phyloP scores from a whole-genome alignment of 2,329 filamentous ascomycete genomes.

The Fusarium sp. region DNA sequence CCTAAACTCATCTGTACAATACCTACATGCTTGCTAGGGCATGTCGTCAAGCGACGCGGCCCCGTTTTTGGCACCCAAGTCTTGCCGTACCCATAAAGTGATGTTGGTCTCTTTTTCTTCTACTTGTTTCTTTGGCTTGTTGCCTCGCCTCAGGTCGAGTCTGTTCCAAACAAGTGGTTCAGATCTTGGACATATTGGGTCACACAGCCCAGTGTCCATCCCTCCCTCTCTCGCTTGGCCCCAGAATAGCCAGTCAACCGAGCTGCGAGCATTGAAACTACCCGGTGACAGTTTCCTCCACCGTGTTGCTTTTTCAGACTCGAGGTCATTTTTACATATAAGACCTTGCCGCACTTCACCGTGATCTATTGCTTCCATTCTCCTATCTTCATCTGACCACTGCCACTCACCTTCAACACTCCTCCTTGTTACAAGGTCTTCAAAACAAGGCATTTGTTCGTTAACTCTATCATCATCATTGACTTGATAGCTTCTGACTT shows the following conservation, averaged over 20 bases:
- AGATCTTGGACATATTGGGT: conserved; percentile 55
- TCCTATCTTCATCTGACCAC: conserved; percentile 25
- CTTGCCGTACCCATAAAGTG: conserved; percentile 47
- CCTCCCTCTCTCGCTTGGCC: conserved; percentile 51
- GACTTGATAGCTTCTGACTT: conserved; percentile 11
- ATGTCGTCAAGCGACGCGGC: conserved; percentile 42
- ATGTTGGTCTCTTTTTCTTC: conserved; percentile 39
- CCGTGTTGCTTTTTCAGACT: conserved; percentile 48
- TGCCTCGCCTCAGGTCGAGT: conserved; percentile 52
- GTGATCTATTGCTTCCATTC: conserved; percentile 22
- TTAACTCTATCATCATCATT: conserved; percentile 19
- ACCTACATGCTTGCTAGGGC: conserved; percentile 30
- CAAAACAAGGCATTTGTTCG: conserved; percentile 2
- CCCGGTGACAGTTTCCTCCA: conserved; percentile 41
- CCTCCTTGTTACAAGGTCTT: conserved; percentile 12
- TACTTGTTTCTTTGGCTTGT: conserved; percentile 43
- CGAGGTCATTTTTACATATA: conserved; percentile 46
- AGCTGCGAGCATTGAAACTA: conserved; percentile 37
- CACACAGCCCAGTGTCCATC: conserved; percentile 52
- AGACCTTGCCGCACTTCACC: conserved; percentile 41
- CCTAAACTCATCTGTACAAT: conserved; percentile 21
- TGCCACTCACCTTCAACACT: conserved; percentile 27
- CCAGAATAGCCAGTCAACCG: conserved; percentile 33
- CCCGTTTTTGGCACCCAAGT: conserved; percentile 36
- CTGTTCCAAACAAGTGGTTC: conserved; percentile 55